A percentile compares a stretch with the other conserved stretches of the same genome.
Evolutionary conservation across 176 grass and related monocot species (phyloP).

Genomic region (Rhipidocladum racemiflorum): DNA sequence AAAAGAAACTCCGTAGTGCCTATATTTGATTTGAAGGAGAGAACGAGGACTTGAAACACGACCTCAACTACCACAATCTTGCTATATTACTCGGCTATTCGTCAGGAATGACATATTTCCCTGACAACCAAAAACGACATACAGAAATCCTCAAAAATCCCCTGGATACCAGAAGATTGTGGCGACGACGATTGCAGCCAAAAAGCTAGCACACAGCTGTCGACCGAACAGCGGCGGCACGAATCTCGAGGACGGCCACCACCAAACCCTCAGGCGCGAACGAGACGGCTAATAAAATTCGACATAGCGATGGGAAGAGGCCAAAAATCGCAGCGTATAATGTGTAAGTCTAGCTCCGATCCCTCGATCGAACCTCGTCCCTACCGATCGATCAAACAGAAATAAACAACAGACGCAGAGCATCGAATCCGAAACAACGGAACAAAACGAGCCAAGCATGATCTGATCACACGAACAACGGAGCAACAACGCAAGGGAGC

Average conservation of each 20-base stretch:
- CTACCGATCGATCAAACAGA: neutral
- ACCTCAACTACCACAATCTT: neutral
- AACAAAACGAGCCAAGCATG: neutral
- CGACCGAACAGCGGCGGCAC: slow-evolving; percentile 25
- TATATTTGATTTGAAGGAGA: neutral
- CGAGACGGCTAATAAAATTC: neutral
- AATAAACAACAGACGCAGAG: neutral
- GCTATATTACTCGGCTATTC: neutral
- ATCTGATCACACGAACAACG: neutral
- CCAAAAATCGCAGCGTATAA: neutral
- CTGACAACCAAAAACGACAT: neutral
- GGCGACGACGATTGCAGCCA: neutral
- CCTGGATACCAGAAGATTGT: neutral
- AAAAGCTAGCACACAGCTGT: neutral
- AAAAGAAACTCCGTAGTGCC: neutral
- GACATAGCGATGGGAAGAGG: neutral
- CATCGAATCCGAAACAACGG: neutral
- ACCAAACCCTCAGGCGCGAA: slow-evolving; percentile 21
- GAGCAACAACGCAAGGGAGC: neutral
- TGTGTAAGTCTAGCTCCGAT: neutral
- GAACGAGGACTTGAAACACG: neutral
- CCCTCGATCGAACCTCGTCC: neutral
- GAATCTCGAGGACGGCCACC: slow-evolving; percentile 23
- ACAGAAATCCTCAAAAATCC: neutral
- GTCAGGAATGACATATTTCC: neutral